A percentile compares a stretch with the other conserved stretches of the same genome.
Conservation (phyloP, 768 basidiomycete species). For the Porpolomopsis calyptriformis region DNA sequence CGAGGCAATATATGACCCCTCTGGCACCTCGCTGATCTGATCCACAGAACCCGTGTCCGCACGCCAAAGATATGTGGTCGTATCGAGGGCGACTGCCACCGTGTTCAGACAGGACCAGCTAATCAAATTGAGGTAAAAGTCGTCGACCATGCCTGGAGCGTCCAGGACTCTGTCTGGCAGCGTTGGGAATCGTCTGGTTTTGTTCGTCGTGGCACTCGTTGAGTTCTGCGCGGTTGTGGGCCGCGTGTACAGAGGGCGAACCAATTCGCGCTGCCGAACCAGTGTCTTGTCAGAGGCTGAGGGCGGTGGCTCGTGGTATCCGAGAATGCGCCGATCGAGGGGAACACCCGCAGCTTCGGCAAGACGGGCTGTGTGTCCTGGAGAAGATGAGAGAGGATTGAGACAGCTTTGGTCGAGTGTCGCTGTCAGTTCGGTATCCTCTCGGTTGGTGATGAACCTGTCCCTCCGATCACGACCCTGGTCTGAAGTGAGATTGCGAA, state of each 20-base stretch:
- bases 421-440: slow-evolving; percentile 32
- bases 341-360: slow-evolving; percentile 68
- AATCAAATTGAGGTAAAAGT: slow-evolving; percentile 93
- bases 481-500: background rate
- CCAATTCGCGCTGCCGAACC: slow-evolving; percentile 66
- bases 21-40: slow-evolving; percentile 64
- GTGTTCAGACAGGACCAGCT: slow-evolving; percentile 82
- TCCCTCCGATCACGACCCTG: slow-evolving; percentile 34
- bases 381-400: slow-evolving; percentile 50
- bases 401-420: slow-evolving; percentile 55
- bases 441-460: slow-evolving; percentile 4
- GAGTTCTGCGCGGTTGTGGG: slow-evolving; percentile 54
- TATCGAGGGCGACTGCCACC: slow-evolving; percentile 83
- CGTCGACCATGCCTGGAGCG: slow-evolving; percentile 86
- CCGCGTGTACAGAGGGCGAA: slow-evolving; percentile 63
- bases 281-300: slow-evolving; percentile 60
- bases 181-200: slow-evolving; percentile 74
- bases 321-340: slow-evolving; percentile 71
- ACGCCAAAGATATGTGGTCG: slow-evolving; percentile 86
- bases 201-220: slow-evolving; percentile 51
- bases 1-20: slow-evolving; percentile 64
- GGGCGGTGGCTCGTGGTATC: slow-evolving; percentile 82
- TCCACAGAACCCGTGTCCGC: slow-evolving; percentile 83
- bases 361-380: slow-evolving; percentile 69
- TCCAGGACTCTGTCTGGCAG: slow-evolving; percentile 91